phyloP scores from a whole-genome alignment of 2,329 filamentous ascomycete genomes.

The Paraphaeosphaeria minitans region DNA sequence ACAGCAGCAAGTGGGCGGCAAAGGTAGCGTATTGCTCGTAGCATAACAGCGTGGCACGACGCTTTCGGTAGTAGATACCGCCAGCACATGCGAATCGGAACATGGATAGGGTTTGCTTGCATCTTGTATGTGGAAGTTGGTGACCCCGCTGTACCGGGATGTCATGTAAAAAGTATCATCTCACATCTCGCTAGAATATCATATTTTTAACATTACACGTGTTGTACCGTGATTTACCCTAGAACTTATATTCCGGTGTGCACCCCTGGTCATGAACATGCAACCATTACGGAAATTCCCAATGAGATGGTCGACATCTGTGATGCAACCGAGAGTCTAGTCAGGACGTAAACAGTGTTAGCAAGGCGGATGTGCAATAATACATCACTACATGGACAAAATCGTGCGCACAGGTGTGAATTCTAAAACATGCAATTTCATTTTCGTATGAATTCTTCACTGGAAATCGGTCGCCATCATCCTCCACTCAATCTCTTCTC shows the following conservation, averaged over 20 bases:
- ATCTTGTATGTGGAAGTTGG: background rate
- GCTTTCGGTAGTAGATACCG: constrained; percentile 1
- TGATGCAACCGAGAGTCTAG: too few species aligned
- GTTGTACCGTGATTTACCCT: too few species aligned
- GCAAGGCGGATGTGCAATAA: background rate
- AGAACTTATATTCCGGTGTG: too few species aligned
- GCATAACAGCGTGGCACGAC: background rate
- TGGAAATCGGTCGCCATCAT: constrained; percentile 1
- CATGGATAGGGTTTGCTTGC: background rate
- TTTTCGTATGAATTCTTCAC: constrained; percentile 1
- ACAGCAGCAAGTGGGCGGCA: constrained; percentile 2
- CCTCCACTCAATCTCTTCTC: background rate
- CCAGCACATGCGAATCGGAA: background rate
- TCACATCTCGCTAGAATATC: too few species aligned
- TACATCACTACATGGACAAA: background rate
- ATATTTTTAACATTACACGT: too few species aligned
- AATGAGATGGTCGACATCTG: too few species aligned
- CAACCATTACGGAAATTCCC: too few species aligned
- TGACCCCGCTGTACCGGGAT: too few species aligned
- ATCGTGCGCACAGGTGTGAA: background rate
- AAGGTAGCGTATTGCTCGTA: background rate
- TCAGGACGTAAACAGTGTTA: background rate
- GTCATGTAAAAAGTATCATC: too few species aligned
- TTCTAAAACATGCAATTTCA: constrained; percentile 8
- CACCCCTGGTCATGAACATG: too few species aligned